These are phyloP conservation scores for Serendipita sp. DNA, from an alignment of 768 basidiomycete species.

Conservation along the genomic window DNA sequence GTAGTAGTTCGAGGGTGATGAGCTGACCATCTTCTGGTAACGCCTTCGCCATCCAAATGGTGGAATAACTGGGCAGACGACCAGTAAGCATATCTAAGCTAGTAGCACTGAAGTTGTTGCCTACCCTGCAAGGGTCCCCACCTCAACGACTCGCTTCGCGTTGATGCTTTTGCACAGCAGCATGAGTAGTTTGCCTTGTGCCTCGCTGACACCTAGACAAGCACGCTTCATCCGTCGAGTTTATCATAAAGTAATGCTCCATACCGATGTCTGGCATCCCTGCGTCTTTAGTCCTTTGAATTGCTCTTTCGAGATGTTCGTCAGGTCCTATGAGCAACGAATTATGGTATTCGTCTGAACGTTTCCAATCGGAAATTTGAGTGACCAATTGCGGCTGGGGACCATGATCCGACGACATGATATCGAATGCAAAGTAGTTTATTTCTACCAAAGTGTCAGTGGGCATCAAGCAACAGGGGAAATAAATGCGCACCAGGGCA, in stretches of 20 bases:
- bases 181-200: conserved; percentile 14
- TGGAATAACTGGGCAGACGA: conserved; percentile 17
- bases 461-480: no score
- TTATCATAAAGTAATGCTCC: neutral
- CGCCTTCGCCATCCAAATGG: conserved; percentile 20
- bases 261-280: conserved; percentile 28
- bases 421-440: no score
- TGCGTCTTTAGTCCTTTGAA: conserved; percentile 26
- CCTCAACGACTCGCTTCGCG: conserved; percentile 17
- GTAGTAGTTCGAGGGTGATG: conserved; percentile 20
- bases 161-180: conserved; percentile 15
- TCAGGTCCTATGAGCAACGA: conserved; percentile 35
- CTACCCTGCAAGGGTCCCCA: conserved; percentile 20
- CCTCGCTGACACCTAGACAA: neutral
- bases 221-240: neutral
- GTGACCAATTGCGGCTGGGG: neutral
- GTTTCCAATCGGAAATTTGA: conserved; percentile 29
- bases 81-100: neutral
- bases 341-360: conserved; percentile 41
- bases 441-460: no score
- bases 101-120: neutral
- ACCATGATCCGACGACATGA: no score
- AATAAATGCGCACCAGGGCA: no score
- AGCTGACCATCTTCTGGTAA: conserved; percentile 21
- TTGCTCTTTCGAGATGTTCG: conserved; percentile 26